Evolutionary conservation across 83 land plant genomes (phyloP).

Genomic region (Picea abies): DNA sequence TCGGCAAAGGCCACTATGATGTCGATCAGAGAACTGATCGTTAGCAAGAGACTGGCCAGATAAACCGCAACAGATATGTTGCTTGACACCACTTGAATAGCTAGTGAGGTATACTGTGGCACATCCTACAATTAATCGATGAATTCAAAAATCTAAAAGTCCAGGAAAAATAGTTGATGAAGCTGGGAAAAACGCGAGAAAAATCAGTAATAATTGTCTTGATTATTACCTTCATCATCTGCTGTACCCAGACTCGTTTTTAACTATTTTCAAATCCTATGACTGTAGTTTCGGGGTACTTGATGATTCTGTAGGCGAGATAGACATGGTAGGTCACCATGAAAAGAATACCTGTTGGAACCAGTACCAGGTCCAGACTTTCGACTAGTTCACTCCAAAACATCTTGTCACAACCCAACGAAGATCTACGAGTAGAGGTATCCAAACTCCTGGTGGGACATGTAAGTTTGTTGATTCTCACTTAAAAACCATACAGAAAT

Average conservation of each 20-base stretch:
- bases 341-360: slow-evolving; percentile 43
- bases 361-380: slow-evolving; percentile 42
- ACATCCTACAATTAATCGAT: neutral
- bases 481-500: no score
- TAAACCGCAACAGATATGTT: neutral
- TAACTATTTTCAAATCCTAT: slow-evolving; percentile 55
- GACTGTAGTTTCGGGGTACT: slow-evolving; percentile 32
- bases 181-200: neutral
- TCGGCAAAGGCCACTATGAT: neutral
- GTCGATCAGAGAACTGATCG: no score
- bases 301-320: slow-evolving; percentile 44
- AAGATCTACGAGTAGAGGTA: no score
- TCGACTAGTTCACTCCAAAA: no score
- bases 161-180: neutral
- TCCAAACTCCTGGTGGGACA: no score
- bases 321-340: slow-evolving; percentile 55
- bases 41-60: no score
- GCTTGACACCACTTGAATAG: neutral
- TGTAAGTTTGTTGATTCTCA: no score
- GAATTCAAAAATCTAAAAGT: neutral
- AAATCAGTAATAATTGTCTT: neutral
- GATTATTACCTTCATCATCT: slow-evolving; percentile 39
- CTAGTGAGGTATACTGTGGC: neutral
- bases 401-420: no score
- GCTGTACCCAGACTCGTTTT: slow-evolving; percentile 49